Evolutionary conservation across 768 basidiomycete species (phyloP).

Genomic region (Asterophora lycoperdoides): DNA sequence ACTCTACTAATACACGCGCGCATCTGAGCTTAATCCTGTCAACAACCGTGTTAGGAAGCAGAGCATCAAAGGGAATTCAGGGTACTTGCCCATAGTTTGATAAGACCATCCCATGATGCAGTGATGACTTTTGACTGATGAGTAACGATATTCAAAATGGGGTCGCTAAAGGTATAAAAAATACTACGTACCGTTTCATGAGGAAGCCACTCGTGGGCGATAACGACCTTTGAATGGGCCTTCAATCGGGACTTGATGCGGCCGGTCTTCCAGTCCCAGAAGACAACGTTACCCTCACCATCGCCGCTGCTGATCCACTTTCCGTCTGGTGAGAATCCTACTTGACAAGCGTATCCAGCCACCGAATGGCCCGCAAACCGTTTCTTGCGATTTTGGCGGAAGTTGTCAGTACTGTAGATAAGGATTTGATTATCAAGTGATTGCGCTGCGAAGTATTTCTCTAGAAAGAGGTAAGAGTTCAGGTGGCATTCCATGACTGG

Average conservation of each 20-base stretch:
- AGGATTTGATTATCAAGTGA: conserved; percentile 98
- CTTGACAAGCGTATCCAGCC: conserved; percentile 95
- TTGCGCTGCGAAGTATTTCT: conserved; percentile 96
- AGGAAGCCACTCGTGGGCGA: conserved; percentile 96
- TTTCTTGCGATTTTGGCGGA: conserved; percentile 98
- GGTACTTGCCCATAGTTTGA: conserved; percentile 89
- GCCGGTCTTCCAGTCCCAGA: conserved; percentile 99
- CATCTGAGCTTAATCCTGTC: conserved; percentile 35
- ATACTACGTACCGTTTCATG: conserved; percentile 87
- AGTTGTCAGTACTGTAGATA: conserved; percentile 95
- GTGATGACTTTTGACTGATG: conserved; percentile 92
- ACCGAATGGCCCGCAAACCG: conserved; percentile 96
- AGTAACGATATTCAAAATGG: conserved; percentile 12
- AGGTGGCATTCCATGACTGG: conserved; percentile 4
- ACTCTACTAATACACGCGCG: conserved; percentile 12
- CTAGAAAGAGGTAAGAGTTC: conserved; percentile 30
- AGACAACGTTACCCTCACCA: conserved; percentile 90
- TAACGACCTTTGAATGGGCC: conserved; percentile 95
- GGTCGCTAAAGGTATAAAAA: conserved; percentile 22
- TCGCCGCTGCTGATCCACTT: conserved; percentile 98
- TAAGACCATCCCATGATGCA: conserved; percentile 95
- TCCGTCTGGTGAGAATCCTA: conserved; percentile 97
- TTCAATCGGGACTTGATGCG: conserved; percentile 87
- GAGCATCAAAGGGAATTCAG: conserved; percentile 4
- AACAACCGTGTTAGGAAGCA: conserved; percentile 11